Base-by-base conservation (phyloP, 805 yeast genomes). In the Ogataea naganishii region DNA sequence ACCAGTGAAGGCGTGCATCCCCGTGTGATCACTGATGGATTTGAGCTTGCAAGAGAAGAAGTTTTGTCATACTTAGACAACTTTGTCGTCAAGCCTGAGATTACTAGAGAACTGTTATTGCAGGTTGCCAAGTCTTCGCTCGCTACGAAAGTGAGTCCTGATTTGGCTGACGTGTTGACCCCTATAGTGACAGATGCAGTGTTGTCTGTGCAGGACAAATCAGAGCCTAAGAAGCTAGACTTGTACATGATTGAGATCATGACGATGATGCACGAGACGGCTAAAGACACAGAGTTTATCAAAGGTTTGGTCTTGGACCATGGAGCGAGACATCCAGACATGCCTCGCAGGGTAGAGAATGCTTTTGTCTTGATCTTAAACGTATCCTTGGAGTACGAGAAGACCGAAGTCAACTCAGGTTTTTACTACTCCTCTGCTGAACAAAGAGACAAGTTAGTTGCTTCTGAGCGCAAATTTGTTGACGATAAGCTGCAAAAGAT, bases 311-410 rank as follows among this genome's bases (percentile, higher is more conserved):
- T 92, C 21, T 68, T 92, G 41, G 98, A 92, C 56, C 98, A 92
- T 55, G 98, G 98, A 43, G 96, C 96, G 12, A 75, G 98, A 55
- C 98, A 92, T 65, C 98, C 98, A 26, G 98, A 92, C 58, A 92
- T 92, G 98, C 98, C 98, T 35, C 81, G 77, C 41, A 62, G 76
- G 32, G 79, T 92, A 13, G 71, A 73, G 40, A 84, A 92, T 54
- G 96, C 96, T 2, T 65, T 73, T 47, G 76, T 92, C 20, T 68
- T 92, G 51, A 92, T 84, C 31, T 69, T 92, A 46, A 92, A 92
- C 55, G 98, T 92, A 26, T 83, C 95, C 5, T 65, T 92, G 44
- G 98, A 92, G 59, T 92, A 92, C 57, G 98, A 92, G 54, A 92
- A 92, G 65, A 85, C 96, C 24, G 98, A 92, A 63, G 96, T 92